Percentiles rank a stretch among this genome's conserved stretches.
These are phyloP conservation scores for Periconia sp. DNA, from an alignment of 2,329 filamentous ascomycete species.

Conservation along the genomic window DNA sequence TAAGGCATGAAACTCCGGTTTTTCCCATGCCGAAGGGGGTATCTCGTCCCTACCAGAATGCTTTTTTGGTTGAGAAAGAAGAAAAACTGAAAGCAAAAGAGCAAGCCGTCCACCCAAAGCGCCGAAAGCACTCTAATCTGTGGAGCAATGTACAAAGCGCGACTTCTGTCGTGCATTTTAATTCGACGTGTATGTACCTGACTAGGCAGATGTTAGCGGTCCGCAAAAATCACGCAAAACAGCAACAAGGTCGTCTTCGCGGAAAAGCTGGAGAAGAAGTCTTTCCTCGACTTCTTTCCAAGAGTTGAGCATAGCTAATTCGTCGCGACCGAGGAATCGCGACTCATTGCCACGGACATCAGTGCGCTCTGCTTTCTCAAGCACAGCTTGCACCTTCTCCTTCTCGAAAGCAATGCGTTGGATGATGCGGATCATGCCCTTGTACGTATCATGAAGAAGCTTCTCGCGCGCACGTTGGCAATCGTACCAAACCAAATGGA, in stretches of 20 bases:
- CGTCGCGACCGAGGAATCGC: constrained; percentile 72
- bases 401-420: constrained; percentile 80
- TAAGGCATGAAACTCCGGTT: background rate
- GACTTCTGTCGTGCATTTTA: background rate
- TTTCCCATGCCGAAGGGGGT: background rate
- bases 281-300: constrained; percentile 67
- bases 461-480: constrained; percentile 68
- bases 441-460: constrained; percentile 81
- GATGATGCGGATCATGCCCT: constrained; percentile 81
- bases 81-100: background rate
- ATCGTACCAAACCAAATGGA: constrained; percentile 94
- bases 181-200: background rate
- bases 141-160: background rate
- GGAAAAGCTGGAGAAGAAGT: constrained; percentile 75
- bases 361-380: constrained; percentile 79
- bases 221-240: constrained; percentile 68
- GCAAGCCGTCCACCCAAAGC: background rate
- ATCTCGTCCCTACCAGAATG: constrained; percentile 1
- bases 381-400: constrained; percentile 68
- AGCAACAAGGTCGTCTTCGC: constrained; percentile 82
- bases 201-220: constrained; percentile 24
- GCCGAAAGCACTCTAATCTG: background rate
- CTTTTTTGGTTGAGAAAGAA: background rate
- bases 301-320: constrained; percentile 68
- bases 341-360: constrained; percentile 86